These are phyloP conservation scores for Fomitopsis serialis DNA, from an alignment of 768 basidiomycete species.

Conservation along the genomic window DNA sequence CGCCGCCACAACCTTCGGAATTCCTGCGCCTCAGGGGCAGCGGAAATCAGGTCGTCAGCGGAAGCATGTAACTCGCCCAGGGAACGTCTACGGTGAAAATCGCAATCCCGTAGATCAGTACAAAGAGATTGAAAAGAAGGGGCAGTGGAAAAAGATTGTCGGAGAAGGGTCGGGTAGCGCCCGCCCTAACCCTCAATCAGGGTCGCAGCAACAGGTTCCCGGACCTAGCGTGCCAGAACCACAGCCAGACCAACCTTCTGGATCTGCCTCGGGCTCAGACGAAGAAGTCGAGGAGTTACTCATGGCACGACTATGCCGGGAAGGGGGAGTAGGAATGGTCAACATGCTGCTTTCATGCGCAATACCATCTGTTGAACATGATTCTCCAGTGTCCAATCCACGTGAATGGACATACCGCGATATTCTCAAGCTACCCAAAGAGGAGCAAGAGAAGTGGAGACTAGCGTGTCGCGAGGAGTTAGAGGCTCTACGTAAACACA, in stretches of 20 bases:
- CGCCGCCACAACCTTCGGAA: background rate
- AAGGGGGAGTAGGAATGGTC: conserved; percentile 4
- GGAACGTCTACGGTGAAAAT: conserved; percentile 1
- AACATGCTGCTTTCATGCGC: background rate
- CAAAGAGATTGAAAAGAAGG: conserved; percentile 7
- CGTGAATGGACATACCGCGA: conserved; percentile 5
- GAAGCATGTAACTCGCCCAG: background rate
- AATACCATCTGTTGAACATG: background rate
- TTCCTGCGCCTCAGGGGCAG: background rate
- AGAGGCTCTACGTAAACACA: background rate
- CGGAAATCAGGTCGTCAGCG: too few species aligned
- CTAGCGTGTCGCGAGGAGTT: conserved; percentile 1
- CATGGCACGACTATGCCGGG: background rate
- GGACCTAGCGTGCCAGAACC: conserved; percentile 3
- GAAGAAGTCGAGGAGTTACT: background rate
- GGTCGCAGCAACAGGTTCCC: conserved; percentile 3
- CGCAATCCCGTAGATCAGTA: background rate
- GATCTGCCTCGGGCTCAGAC: background rate
- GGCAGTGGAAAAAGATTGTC: conserved; percentile 3
- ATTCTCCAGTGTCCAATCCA: background rate
- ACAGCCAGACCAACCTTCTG: background rate
- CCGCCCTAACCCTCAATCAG: background rate
- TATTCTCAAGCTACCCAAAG: background rate
- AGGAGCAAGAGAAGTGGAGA: conserved; percentile 5
- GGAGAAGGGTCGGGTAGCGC: conserved; percentile 1